Base-by-base conservation (phyloP, 2,329 filamentous ascomycete genomes). In the Seiridium unicorne region DNA sequence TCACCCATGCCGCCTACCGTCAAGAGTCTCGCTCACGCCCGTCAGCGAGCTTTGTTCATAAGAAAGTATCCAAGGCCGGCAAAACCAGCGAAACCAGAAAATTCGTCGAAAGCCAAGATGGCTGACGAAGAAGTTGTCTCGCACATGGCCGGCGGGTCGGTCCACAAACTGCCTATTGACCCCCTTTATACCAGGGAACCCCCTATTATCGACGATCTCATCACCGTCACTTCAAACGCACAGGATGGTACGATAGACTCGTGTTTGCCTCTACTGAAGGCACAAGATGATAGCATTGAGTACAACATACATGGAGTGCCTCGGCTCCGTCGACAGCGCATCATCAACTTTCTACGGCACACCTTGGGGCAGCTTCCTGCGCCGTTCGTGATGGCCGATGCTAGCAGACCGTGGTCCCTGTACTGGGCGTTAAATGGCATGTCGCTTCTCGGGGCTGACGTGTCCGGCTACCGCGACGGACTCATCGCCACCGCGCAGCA, bases 351-450 rank as follows among this genome's bases (percentile, higher is more conserved):
- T 70, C 76, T 93, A 55, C 81, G 82, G 64, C 81, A 79, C 65
- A 80, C 79, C 65, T 76, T 89, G 38, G 79, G 78, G 32, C 80
- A 79, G 54, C 86, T 96, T 62, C 92, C 94, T 0, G 77, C 84
- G 6, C 79, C 79, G 3, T 97, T 90, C 74, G 87, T 89, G 57
- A 83, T 82, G 54, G 85, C 93, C 66, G 95, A 99, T 79, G 89
- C 95, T 38, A 93, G 91, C 71, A 83, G 94, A 59, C 93, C 95
- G 8, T 99, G 95, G 95, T 85, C 97, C 69, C 83, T 97, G 64
- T 98, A 97, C 78, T 99, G 95, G 95, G 90, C 86, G 57, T 80
- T 98, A 58, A 86, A 89, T 40, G 92, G 86, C 2, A 80, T 99
- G 64, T 80, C 84, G 34, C 80, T 93, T 40, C 78, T 99, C 55